Evolutionary conservation across 2,329 filamentous ascomycete genomes (phyloP).

Genomic region (Fusarium nematophilum): DNA sequence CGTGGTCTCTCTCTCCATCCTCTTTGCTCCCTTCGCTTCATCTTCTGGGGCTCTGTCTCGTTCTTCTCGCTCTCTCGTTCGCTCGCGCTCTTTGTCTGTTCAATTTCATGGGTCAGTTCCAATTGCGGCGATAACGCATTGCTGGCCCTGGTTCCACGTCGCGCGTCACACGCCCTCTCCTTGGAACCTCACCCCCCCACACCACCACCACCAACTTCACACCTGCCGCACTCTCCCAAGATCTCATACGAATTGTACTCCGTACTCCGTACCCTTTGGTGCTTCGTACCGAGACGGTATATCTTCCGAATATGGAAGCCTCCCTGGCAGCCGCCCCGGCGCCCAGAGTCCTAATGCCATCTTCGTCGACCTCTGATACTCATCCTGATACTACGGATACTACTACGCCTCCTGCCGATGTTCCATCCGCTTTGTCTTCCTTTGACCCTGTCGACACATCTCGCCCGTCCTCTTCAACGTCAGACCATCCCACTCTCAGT

Average conservation of each 20-base stretch:
- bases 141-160: conserved; percentile 23
- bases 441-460: conserved; percentile 33
- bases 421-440: conserved; percentile 29
- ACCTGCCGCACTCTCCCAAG: conserved; percentile 25
- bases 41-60: conserved; percentile 23
- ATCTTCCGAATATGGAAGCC: conserved; percentile 42
- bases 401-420: conserved; percentile 33
- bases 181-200: conserved; percentile 30
- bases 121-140: conserved; percentile 35
- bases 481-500: conserved; percentile 30
- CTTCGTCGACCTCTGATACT: conserved; percentile 40
- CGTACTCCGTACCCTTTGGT: conserved; percentile 6
- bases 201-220: conserved; percentile 23
- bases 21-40: conserved; percentile 30
- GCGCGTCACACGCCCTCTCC: conserved; percentile 21
- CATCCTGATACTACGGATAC: conserved; percentile 43
- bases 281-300: conserved; percentile 35
- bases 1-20: conserved; percentile 14
- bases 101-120: conserved; percentile 21
- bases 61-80: conserved; percentile 17
- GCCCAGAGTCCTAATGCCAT: conserved; percentile 38
- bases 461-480: conserved; percentile 33
- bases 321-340: conserved; percentile 35
- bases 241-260: conserved; percentile 25
- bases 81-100: neutral